Conservation (phyloP, 129 eudicot genomes). For the Oenanthe sinensis region DNA sequence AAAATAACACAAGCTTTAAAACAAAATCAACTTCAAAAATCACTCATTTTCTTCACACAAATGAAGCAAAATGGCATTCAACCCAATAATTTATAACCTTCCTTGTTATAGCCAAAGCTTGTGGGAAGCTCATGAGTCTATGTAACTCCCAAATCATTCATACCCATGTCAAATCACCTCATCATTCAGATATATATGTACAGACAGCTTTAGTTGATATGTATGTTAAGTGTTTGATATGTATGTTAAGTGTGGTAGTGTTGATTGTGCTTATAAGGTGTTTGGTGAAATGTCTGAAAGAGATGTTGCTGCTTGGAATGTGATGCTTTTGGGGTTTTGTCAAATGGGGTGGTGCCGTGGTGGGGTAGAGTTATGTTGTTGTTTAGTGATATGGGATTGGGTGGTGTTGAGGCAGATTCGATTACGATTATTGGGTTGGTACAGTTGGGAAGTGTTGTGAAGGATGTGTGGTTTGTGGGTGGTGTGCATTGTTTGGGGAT, state of each 20-base stretch:
- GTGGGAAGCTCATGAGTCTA: constrained; percentile 38
- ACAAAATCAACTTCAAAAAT: constrained; percentile 32
- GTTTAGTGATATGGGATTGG: constrained; percentile 44
- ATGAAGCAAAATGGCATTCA: constrained; percentile 37
- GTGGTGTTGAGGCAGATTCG: constrained; percentile 42
- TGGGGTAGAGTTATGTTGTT: constrained; percentile 26
- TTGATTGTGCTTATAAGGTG: constrained; percentile 35
- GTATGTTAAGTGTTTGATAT: constrained; percentile 67
- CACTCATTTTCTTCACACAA: constrained; percentile 45
- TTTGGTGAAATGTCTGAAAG: constrained; percentile 59
- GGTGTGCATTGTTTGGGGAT: constrained; percentile 49
- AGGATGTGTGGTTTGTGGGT: constrained; percentile 27
- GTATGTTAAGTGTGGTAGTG: constrained; percentile 47
- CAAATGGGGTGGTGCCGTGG: constrained; percentile 38
- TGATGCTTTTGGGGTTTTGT: constrained; percentile 55
- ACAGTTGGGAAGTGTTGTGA: constrained; percentile 27
- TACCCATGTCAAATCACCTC: constrained; percentile 43
- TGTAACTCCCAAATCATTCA: constrained; percentile 37
- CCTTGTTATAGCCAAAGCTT: constrained; percentile 64
- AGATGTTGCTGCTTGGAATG: constrained; percentile 68
- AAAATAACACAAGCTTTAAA: constrained; percentile 44
- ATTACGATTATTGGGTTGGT: constrained; percentile 52
- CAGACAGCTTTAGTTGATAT: constrained; percentile 56
- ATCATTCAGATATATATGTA: constrained; percentile 43
- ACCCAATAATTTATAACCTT: constrained; percentile 62